Base-by-base conservation (phyloP, 2,329 filamentous ascomycete species). In the Aplosporella prunicola region DNA sequence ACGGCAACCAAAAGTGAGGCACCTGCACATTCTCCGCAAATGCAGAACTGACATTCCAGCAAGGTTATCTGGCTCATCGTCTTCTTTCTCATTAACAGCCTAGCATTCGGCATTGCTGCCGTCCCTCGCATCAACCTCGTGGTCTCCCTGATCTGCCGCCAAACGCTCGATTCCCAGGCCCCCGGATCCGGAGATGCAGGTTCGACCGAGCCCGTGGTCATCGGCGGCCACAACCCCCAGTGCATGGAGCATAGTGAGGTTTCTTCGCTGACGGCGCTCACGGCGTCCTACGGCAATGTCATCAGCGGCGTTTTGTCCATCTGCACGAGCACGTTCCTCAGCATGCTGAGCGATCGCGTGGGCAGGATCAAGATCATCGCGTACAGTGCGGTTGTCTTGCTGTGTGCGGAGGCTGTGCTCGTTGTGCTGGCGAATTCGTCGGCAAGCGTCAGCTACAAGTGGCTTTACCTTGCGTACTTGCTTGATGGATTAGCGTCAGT, bases 81-180 rank as follows among this genome's bases (percentile, higher is more conserved):
- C 24, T 45, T 45, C 38, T 45, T 45, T 32, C 37, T 43, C 10
- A 39, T 43, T n/a, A 43, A 43, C 31, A 39, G 29, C 16, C 35
- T 45, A 15, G 37, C 43, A 22, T 45, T 45, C 32, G 43, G 43
- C 22, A 30, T 45, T 25, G 28, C 35, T 24, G 26, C 37, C 25
- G 43, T 45, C 9, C 43, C 40, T 9, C 43, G 43, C 22, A 37
- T 45, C 15, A 45, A 45, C 32, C 37, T 45, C 4, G 20, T 43
- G 33, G 18, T 35, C 39, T 5, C 14, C 27, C 18, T 11, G 16
- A 13, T 27, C 18, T 16, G 13, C 31, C 18, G 26, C 9, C 17
- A 14, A 17, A 29, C 27, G 2, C 2, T 23, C 5, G 20, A 6
- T 17, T 4, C 22, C 5, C 18, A 20, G n/a, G 9, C 18, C 15